phyloP scores from a whole-genome alignment of 352 stramenopile species.

The Globisporangium polare region DNA sequence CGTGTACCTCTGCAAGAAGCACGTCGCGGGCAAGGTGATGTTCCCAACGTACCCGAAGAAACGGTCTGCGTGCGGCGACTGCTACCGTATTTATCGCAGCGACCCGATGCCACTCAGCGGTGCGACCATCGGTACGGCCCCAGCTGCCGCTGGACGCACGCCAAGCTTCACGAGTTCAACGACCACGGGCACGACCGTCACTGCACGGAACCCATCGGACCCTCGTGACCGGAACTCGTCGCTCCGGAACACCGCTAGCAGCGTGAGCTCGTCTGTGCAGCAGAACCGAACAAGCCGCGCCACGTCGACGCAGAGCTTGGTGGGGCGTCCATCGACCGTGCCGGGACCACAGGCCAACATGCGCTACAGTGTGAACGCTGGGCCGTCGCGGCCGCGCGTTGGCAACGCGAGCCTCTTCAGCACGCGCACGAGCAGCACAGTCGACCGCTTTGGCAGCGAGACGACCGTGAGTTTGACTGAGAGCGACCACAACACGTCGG shows the following conservation, averaged over 20 bases:
- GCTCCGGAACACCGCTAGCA: constrained; percentile 11
- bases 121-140: constrained; percentile 12
- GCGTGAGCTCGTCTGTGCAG: constrained; percentile 9
- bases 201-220: constrained; percentile 5
- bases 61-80: constrained; percentile 71
- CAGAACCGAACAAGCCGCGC: constrained; percentile 28
- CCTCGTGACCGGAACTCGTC: constrained; percentile 11
- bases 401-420: constrained; percentile 11
- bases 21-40: constrained; percentile 71
- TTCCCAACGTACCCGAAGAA: constrained; percentile 62
- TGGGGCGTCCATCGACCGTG: constrained; percentile 39
- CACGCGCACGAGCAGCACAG: constrained; percentile 24
- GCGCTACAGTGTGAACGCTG: constrained; percentile 42
- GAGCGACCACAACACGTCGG: constrained; percentile 33
- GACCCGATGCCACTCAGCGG: constrained; percentile 40
- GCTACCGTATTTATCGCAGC: constrained; percentile 60
- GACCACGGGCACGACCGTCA: constrained; percentile 11
- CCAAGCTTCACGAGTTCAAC: constrained; percentile 18
- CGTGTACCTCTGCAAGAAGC: constrained; percentile 72
- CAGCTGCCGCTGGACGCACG: constrained; percentile 16
- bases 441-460: constrained; percentile 42
- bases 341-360: constrained; percentile 41
- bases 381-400: constrained; percentile 20
- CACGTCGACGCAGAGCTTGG: constrained; percentile 47
- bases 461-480: constrained; percentile 53